Evolutionary conservation across 768 basidiomycete genomes (phyloP).

Genomic region (Hydnum rufescens): DNA sequence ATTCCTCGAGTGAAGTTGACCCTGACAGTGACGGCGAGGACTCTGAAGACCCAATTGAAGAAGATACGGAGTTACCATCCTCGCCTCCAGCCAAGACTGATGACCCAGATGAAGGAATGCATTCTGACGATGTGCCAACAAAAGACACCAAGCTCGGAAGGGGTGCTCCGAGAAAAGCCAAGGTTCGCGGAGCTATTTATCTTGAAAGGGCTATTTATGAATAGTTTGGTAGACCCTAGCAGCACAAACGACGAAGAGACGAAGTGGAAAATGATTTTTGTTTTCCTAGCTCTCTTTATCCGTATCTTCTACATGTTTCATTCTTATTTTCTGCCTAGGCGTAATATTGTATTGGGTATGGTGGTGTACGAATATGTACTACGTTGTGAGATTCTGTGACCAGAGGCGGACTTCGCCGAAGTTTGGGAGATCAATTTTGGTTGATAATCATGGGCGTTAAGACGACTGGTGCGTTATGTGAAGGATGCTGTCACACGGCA

Average conservation of each 20-base stretch:
- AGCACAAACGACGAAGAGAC: neutral
- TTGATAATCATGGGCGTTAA: too few species aligned
- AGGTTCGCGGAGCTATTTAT: neutral
- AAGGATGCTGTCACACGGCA: too few species aligned
- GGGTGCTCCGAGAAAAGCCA: neutral
- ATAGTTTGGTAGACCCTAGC: neutral
- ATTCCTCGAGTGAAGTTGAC: slow-evolving; percentile 3
- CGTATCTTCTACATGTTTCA: neutral
- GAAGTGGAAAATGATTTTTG: too few species aligned
- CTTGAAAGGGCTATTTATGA: neutral
- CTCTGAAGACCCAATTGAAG: neutral
- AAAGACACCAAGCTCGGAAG: neutral
- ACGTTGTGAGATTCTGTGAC: too few species aligned
- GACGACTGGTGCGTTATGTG: too few species aligned
- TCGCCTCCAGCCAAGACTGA: neutral
- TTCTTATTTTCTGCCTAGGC: neutral
- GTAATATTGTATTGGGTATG: too few species aligned
- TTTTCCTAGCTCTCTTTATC: too few species aligned
- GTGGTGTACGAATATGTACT: too few species aligned
- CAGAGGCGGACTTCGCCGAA: too few species aligned
- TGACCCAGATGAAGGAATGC: neutral
- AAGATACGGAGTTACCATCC: neutral
- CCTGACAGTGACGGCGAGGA: slow-evolving; percentile 1
- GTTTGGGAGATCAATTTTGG: too few species aligned
- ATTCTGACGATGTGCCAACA: neutral